Percentiles rank a stretch among this genome's conserved stretches.
Conservation (phyloP, 83 land plant species). For the Picea engelmannii region DNA sequence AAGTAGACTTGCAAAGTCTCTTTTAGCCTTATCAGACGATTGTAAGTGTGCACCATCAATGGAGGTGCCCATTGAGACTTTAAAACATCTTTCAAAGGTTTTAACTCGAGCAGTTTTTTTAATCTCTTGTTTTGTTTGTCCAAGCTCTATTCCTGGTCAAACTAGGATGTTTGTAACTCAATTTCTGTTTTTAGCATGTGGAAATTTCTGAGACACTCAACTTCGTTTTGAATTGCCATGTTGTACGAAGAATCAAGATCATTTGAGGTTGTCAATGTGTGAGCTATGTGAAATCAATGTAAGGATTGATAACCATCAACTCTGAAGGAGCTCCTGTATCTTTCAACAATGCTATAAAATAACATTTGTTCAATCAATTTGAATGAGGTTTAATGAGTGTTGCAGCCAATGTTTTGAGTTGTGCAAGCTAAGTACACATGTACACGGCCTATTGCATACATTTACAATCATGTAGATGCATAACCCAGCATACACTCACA, state of each 20-base stretch:
- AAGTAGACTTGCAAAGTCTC: background rate
- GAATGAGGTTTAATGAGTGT: background rate
- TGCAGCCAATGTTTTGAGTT: background rate
- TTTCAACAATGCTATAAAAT: background rate
- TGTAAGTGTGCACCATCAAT: background rate
- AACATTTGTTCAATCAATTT: background rate
- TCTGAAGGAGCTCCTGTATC: background rate
- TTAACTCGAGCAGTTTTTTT: background rate
- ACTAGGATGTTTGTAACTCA: background rate
- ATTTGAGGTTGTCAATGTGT: background rate
- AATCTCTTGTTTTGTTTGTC: too few relatives aligned
- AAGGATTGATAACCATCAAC: background rate
- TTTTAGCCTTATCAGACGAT: background rate
- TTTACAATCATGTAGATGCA: background rate
- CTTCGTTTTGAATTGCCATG: background rate
- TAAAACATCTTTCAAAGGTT: background rate
- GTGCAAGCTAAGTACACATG: background rate
- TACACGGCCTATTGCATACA: background rate
- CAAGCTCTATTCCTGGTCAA: background rate
- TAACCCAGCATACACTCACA: background rate
- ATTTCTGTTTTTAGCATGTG: background rate
- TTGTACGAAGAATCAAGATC: background rate
- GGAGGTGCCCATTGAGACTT: background rate
- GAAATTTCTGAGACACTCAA: background rate
- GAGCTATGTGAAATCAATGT: background rate